Conservation (phyloP, 805 yeast genomes). For the Ogataea angusta region DNA sequence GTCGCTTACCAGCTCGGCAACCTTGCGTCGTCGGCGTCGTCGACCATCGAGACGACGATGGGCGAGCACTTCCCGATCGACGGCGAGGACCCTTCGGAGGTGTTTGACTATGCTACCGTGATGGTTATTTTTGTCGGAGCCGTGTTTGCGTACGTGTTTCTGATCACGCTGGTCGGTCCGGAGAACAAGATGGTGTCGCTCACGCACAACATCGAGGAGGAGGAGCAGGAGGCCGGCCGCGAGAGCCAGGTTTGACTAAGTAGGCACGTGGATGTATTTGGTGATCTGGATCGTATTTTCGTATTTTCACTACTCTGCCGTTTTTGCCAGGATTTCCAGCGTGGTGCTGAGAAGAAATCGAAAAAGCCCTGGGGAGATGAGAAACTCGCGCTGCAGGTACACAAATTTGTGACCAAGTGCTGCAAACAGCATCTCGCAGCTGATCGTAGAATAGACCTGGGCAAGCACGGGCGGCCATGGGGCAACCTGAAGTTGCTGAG, state of each 20-base stretch:
- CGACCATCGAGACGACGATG: conserved; percentile 64
- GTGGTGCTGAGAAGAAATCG: too few species aligned
- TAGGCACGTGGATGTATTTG: neutral
- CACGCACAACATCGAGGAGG: conserved; percentile 17
- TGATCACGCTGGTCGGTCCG: conserved; percentile 56
- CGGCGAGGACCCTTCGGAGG: neutral
- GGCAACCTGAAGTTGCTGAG: too few species aligned
- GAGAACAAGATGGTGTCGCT: conserved; percentile 41
- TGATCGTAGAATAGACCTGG: too few species aligned
- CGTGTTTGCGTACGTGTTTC: conserved; percentile 50
- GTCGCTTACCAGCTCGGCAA: conserved; percentile 67
- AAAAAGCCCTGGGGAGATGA: too few species aligned
- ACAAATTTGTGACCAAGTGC: too few species aligned
- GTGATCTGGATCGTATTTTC: too few species aligned
- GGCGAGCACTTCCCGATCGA: conserved; percentile 50
- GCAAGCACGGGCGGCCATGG: too few species aligned
- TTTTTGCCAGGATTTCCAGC: too few species aligned
- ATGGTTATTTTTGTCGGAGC: conserved; percentile 69
- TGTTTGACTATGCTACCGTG: conserved; percentile 49
- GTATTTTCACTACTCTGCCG: too few species aligned
- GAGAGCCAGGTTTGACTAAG: neutral
- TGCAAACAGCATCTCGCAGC: too few species aligned
- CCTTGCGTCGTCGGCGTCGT: conserved; percentile 61
- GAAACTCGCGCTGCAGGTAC: too few species aligned
- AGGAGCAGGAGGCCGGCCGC: conserved; percentile 3